Percentiles rank a stretch among this genome's conserved stretches.
phyloP scores from a whole-genome alignment of 306 rosid species.

The Pterocarpus macrocarpus region DNA sequence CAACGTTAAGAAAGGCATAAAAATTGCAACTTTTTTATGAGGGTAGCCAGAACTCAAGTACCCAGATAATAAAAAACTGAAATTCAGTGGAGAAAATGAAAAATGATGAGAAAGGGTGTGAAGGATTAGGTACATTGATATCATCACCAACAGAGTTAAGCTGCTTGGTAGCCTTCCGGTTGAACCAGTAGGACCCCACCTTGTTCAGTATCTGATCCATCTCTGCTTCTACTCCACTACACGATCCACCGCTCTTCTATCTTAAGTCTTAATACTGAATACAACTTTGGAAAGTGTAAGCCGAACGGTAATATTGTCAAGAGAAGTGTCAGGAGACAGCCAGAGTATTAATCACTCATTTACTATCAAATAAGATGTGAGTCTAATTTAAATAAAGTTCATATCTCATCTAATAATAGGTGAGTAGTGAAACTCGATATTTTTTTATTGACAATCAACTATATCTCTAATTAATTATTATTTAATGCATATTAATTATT shows the following conservation, averaged over 20 bases:
- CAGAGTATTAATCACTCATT: too few relatives aligned
- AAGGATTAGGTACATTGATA: slow-evolving; percentile 61
- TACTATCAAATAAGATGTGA: too few relatives aligned
- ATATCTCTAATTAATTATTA: too few relatives aligned
- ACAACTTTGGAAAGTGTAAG: background rate
- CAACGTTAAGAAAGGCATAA: slow-evolving; percentile 19
- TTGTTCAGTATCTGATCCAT: slow-evolving; percentile 92
- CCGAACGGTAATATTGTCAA: background rate
- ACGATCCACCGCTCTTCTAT: background rate
- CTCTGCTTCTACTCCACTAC: background rate
- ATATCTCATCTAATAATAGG: too few relatives aligned
- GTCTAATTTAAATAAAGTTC: too few relatives aligned
- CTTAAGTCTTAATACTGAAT: background rate
- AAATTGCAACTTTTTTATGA: slow-evolving; percentile 1
- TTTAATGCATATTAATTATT: too few relatives aligned
- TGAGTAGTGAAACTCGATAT: too few relatives aligned
- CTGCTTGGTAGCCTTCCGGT: slow-evolving; percentile 76
- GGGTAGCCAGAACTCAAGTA: slow-evolving; percentile 4
- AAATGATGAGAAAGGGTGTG: slow-evolving; percentile 8
- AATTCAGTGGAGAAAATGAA: background rate
- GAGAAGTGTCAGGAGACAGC: too few relatives aligned
- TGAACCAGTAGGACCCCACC: slow-evolving; percentile 94
- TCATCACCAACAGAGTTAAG: slow-evolving; percentile 81
- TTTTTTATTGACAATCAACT: too few relatives aligned
- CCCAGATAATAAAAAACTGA: background rate